These are phyloP conservation scores for Xerocomus spinulosus DNA, from an alignment of 768 basidiomycete genomes.

Conservation along the genomic window DNA sequence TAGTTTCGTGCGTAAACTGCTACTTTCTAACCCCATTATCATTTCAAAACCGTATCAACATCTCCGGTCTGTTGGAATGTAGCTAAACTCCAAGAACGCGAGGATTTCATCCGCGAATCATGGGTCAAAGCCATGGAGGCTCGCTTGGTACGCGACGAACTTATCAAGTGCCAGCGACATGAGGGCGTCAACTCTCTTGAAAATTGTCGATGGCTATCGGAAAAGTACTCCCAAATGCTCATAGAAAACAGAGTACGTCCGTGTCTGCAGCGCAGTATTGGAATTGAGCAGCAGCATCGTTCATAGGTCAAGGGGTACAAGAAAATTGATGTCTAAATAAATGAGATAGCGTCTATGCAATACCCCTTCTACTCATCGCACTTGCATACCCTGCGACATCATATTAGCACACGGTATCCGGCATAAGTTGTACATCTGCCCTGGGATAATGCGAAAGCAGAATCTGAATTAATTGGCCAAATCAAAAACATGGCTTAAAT, in stretches of 20 bases:
- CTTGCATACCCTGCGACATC: background rate
- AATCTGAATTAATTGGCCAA: background rate
- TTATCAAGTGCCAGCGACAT: slow-evolving; percentile 81
- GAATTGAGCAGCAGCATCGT: slow-evolving; percentile 1
- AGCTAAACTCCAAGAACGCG: slow-evolving; percentile 68
- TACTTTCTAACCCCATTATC: background rate
- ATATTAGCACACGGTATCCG: no score
- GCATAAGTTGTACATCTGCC: no score
- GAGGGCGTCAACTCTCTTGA: slow-evolving; percentile 93
- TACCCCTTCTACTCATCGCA: background rate
- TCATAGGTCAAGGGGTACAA: slow-evolving; percentile 84
- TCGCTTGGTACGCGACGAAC: slow-evolving; percentile 80
- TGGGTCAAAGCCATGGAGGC: slow-evolving; percentile 96
- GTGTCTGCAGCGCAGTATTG: background rate
- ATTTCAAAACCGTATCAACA: background rate
- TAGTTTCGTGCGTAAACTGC: background rate
- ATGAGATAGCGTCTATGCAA: background rate
- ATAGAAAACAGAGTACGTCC: slow-evolving; percentile 69
- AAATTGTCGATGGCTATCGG: slow-evolving; percentile 80
- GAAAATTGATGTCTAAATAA: slow-evolving; percentile 53
- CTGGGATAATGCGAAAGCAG: background rate
- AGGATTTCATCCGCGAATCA: slow-evolving; percentile 78
- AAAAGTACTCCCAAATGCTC: slow-evolving; percentile 78
- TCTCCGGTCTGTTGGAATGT: background rate
- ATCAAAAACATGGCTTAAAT: background rate